Conservation (phyloP, 345 rosid species). For the Microthlaspi erraticum region DNA sequence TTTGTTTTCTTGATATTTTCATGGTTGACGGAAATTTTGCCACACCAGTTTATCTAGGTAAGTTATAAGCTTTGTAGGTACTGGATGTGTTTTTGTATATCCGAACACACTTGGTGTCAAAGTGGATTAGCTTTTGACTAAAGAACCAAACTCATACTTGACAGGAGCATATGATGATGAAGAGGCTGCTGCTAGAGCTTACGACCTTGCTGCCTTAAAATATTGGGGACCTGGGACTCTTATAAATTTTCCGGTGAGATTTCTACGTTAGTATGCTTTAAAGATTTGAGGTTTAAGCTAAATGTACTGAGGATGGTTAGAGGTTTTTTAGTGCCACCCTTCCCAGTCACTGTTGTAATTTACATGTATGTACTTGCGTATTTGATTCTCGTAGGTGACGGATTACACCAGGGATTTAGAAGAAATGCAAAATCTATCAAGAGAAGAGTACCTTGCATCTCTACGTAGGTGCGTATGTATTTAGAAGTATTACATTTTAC, state of each 20-base stretch:
- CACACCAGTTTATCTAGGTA: slow-evolving; percentile 91
- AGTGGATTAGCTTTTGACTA: slow-evolving; percentile 25
- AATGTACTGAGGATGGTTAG: slow-evolving; percentile 3
- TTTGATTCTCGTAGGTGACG: slow-evolving; percentile 59
- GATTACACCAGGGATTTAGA: slow-evolving; percentile 96
- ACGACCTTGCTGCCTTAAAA: slow-evolving; percentile 97
- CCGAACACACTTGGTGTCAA: neutral
- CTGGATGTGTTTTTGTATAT: slow-evolving; percentile 27
- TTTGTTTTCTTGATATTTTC: slow-evolving; percentile 39
- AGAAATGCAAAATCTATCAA: slow-evolving; percentile 94
- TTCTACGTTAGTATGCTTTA: slow-evolving; percentile 25
- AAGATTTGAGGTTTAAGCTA: slow-evolving; percentile 2
- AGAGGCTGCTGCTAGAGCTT: slow-evolving; percentile 99
- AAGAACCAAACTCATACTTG: slow-evolving; percentile 35
- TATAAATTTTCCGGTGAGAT: slow-evolving; percentile 85
- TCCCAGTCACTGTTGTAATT: neutral
- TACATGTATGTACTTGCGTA: slow-evolving; percentile 43
- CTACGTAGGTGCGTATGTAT: slow-evolving; percentile 71
- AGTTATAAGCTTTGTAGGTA: slow-evolving; percentile 36
- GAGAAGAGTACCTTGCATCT: slow-evolving; percentile 96
- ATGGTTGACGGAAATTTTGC: slow-evolving; percentile 40
- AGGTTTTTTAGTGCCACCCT: neutral
- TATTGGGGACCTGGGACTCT: slow-evolving; percentile 99
- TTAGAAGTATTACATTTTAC: slow-evolving; percentile 14
- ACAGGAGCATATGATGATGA: slow-evolving; percentile 99